Base-by-base conservation (phyloP, 371 early-diverging fungal genomes). In the Apophysomyces sp. region DNA sequence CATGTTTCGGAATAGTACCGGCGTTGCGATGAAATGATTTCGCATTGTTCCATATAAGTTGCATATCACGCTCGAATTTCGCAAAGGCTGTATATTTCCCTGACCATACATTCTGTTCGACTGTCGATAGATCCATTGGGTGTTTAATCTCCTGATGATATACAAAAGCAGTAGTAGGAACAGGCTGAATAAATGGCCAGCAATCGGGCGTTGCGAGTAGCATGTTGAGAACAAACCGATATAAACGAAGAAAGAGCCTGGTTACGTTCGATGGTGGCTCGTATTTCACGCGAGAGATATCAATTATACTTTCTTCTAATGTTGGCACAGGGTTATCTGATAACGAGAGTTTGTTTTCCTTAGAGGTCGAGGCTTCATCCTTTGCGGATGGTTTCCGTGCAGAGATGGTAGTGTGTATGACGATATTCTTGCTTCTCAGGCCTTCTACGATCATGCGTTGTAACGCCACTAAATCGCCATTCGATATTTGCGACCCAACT, bases 201-300 rank as follows among this genome's bases (percentile, higher is more conserved):
- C 79, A 76, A 32, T 79, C 74, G 0, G 79, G 79, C 18, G 79
- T 76, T 2, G 76, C 70, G 11, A 79, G 57, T 6, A 79, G 52
- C 68, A 73, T 76, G 57, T 76, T 76, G 61, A 79, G 66, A 36
- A 79, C 74, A 32, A 70, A 79, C 27, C 79, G 74, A 55, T 79
- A 79, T 0, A 79, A 61, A 3, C 79, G 72, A 12, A 79, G 58
- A 16, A 79, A 79, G 0, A 79, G 57, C 3, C 79, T 67, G 4
- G 79, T 79, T 15, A 73, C 72, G 18, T 72, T 69, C 15, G 59
- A 57, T 7, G 79, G 76, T 15, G 74, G 63, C 32, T 76, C 71
- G 55, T 72, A 79, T 39, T 52, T 62, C 26, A 76, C 71, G 18
- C 57, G 37, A 0, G 71, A 61, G 2, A 79, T 51, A 55, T 79